Evolutionary conservation across 2,329 filamentous ascomycete species (phyloP).

Genomic region (Xylariomycetidae sp.): DNA sequence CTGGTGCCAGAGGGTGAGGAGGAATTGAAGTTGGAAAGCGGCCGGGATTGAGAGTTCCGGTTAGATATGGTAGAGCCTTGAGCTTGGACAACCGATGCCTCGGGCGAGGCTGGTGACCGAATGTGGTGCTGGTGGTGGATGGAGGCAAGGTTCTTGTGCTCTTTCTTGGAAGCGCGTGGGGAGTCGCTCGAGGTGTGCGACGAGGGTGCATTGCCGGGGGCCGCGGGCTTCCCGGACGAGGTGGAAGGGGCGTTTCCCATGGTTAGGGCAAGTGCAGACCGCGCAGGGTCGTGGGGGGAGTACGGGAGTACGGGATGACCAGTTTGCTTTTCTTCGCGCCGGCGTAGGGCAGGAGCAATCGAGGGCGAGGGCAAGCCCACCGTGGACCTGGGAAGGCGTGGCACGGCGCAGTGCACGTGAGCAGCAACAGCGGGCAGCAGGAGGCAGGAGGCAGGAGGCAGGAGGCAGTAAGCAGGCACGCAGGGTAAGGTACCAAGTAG

Average conservation of each 20-base stretch:
- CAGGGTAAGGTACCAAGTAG: too few species aligned
- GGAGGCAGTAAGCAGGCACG: too few species aligned
- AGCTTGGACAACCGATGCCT: slow-evolving; percentile 56
- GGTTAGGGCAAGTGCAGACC: slow-evolving; percentile 12
- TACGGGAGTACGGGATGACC: slow-evolving; percentile 9
- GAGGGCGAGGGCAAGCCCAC: too few species aligned
- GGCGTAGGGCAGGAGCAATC: too few species aligned
- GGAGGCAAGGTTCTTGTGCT: slow-evolving; percentile 48
- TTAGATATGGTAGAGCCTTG: slow-evolving; percentile 47
- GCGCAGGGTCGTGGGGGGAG: slow-evolving; percentile 7
- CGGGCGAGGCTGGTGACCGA: slow-evolving; percentile 53
- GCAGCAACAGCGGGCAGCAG: too few species aligned
- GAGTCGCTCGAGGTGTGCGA: slow-evolving; percentile 23
- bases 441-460: too few species aligned
- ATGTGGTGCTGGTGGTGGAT: slow-evolving; percentile 42
- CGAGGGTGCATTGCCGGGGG: slow-evolving; percentile 23
- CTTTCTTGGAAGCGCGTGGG: slow-evolving; percentile 32
- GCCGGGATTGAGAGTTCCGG: slow-evolving; percentile 41
- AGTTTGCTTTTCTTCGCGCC: too few species aligned
- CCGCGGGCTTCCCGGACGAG: slow-evolving; percentile 24
- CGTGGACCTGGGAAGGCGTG: too few species aligned
- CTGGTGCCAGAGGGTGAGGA: slow-evolving; percentile 34
- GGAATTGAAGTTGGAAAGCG: slow-evolving; percentile 43
- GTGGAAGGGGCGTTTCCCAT: slow-evolving; percentile 42
- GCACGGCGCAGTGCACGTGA: too few species aligned